phyloP scores from a whole-genome alignment of 2,329 filamentous ascomycete species.

The Didymellaceae sp. region DNA sequence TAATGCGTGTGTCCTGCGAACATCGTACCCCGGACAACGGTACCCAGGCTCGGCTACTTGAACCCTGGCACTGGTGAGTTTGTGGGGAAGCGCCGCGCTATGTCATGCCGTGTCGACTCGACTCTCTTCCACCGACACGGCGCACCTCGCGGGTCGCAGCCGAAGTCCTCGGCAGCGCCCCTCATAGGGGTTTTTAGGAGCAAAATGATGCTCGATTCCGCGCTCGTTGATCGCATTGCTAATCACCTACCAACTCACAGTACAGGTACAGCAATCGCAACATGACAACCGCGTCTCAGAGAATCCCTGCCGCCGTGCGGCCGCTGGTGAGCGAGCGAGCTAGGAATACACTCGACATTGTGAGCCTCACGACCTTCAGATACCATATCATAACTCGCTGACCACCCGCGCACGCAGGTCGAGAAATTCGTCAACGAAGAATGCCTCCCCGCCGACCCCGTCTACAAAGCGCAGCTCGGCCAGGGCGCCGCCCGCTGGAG shows the following conservation, averaged over 20 bases:
- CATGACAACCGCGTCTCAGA: conserved; percentile 62
- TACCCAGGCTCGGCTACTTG: too few species aligned
- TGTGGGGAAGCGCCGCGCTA: conserved; percentile 7
- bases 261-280: too few species aligned
- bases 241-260: too few species aligned
- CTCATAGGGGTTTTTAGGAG: too few species aligned
- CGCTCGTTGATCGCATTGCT: too few species aligned
- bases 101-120: too few species aligned
- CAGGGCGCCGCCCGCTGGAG: conserved; percentile 80
- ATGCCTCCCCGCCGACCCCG: conserved; percentile 76
- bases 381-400: too few species aligned
- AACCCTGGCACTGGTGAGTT: too few species aligned
- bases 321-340: conserved; percentile 81
- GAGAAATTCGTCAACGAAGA: conserved; percentile 97
- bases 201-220: too few species aligned
- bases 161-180: conserved; percentile 4
- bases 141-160: not conserved
- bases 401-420: conserved; percentile 56
- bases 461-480: conserved; percentile 77
- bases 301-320: conserved; percentile 64
- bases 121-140: conserved; percentile 10
- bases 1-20: too few species aligned
- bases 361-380: conserved; percentile 43
- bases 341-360: conserved; percentile 80
- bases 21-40: too few species aligned